Evolutionary conservation across 106 monocot species (phyloP).

Genomic region (Amphibolis antarctica): DNA sequence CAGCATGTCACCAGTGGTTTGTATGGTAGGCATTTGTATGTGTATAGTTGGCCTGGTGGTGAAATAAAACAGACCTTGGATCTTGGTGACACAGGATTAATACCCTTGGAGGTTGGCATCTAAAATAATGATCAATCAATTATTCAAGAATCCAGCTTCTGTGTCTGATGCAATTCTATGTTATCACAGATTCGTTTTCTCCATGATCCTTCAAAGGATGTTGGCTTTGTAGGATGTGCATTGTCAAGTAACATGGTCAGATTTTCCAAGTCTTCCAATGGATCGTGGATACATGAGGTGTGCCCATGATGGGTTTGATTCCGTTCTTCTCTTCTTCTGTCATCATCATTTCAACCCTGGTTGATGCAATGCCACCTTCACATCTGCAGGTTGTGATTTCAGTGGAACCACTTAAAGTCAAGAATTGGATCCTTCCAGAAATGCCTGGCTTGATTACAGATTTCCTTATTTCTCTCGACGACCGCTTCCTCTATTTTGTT

Average conservation of each 20-base stretch:
- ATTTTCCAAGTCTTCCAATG: constrained; percentile 72
- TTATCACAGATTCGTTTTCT: constrained; percentile 63
- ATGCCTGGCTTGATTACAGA: constrained; percentile 97
- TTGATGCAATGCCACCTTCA: not conserved
- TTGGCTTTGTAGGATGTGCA: constrained; percentile 85
- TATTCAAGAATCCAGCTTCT: not conserved
- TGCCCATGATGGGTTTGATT: not conserved
- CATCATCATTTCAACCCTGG: not conserved
- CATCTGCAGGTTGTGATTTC: constrained; percentile 46
- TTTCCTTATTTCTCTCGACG: constrained; percentile 91
- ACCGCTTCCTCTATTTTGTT: constrained; percentile 79
- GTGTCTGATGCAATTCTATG: not conserved
- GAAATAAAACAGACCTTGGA: constrained; percentile 90
- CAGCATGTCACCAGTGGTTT: constrained; percentile 74
- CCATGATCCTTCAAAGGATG: constrained; percentile 83
- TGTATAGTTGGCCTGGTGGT: constrained; percentile 92
- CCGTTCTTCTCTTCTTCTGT: not conserved
- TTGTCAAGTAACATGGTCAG: constrained; percentile 86
- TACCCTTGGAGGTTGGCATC: constrained; percentile 78
- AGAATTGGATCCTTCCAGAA: constrained; percentile 93
- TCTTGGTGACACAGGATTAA: constrained; percentile 59
- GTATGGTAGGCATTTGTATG: constrained; percentile 74
- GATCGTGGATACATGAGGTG: constrained; percentile 86
- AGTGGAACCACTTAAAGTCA: constrained; percentile 67
- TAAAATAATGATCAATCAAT: not conserved